Evolutionary conservation across 352 stramenopile species (phyloP), one percentile per base, ranked within the genome.

Genomic region (Phytophthora fragariaefolia): DNA sequence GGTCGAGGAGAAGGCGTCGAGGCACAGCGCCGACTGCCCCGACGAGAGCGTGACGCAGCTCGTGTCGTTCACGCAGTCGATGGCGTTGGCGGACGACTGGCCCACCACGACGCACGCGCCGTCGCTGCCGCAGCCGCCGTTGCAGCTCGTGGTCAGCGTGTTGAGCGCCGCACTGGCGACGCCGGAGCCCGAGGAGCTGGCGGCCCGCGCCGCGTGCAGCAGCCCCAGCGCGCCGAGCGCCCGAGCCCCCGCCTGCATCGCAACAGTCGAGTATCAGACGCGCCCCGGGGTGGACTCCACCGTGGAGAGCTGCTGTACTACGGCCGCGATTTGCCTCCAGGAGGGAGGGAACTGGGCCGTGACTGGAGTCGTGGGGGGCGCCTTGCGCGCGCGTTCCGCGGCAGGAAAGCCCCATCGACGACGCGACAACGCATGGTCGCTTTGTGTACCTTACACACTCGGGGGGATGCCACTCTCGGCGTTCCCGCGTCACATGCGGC

Each of bases 11-110:
- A 93, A 93, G 22, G 82, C 69, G 40, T 87, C 71, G 50, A 91
- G 74, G 55, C 85, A 93, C 24, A 91, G 69, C 36, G 82, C 82
- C 24, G 85, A 79, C 63, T 84, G 79, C 23, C 85, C 85, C 30
- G 60, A 91, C n/a, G 74, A 86, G 40, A 93, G 72, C 53, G 79
- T 90, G 43, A 82, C 69, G 64, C 85, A 93, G 48, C 76, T 80
- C 54, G 74, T 85, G 63, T 93, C 78, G 71, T 89, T 91, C 43
- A 91, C 80, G 52, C 85, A 93, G 73, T 91, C 77, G 72, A 93
- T 90, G 42, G 59, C 51, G 55, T 84, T 87, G 17, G 66, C 56
- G 23, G 79, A 83, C 22, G 82, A 85, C 57, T 85, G 69, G 2
- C 85, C 85, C 24, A 93, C 72, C 28, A 93, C 65, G 18, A 91